Evolutionary conservation across 441 rosid genomes (phyloP).

Genomic region (Mallotus japonicus): DNA sequence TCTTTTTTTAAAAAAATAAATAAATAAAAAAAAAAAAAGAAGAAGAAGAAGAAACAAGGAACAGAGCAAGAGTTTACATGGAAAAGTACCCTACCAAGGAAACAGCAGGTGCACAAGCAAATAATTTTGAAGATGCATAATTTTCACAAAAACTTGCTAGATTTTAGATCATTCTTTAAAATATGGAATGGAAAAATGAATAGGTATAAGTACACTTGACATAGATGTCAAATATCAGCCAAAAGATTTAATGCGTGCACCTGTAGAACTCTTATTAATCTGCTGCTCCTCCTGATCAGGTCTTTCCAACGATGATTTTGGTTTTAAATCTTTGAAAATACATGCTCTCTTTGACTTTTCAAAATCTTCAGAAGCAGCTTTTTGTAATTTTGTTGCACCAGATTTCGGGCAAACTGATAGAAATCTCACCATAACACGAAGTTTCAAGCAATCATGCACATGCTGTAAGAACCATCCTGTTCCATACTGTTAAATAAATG

Average conservation of each 20-base stretch:
- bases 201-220: not conserved
- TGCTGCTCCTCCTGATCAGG: slow-evolving; percentile 42
- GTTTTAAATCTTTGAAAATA: slow-evolving; percentile 44
- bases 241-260: slow-evolving; percentile 7
- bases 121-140: not conserved
- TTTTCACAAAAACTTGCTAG: not conserved
- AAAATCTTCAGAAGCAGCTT: slow-evolving; percentile 70
- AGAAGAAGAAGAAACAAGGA: not conserved
- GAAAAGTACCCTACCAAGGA: not conserved
- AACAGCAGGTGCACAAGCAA: not conserved
- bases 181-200: not conserved
- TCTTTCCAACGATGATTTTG: no score
- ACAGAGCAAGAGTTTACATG: not conserved
- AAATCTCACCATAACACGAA: slow-evolving; percentile 74
- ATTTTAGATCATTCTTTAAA: not conserved
- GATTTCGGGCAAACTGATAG: slow-evolving; percentile 68
- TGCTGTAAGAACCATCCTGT: slow-evolving; percentile 88
- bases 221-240: not conserved
- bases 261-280: slow-evolving; percentile 38
- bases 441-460: slow-evolving; percentile 71
- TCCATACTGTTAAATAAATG: slow-evolving; percentile 56
- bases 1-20: no score
- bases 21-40: not conserved
- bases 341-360: slow-evolving; percentile 68
- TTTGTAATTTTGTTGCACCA: slow-evolving; percentile 69